Evolutionary conservation across 225 moss, liverwort and hornwort genomes (phyloP).

Genomic region (Polytrichum commune): DNA sequence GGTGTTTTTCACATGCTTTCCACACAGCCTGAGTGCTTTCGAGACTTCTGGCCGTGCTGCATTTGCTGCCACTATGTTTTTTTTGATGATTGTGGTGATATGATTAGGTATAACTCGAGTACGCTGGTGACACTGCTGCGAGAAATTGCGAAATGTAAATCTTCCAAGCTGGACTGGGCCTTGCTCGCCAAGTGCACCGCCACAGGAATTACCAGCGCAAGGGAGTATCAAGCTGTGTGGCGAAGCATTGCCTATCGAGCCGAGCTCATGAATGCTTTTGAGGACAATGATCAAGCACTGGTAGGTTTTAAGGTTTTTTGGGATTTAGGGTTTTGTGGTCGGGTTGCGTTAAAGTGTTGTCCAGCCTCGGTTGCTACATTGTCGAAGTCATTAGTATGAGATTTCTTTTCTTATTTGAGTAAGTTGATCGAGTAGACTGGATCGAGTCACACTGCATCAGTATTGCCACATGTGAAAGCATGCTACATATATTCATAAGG

Average conservation of each 20-base stretch:
- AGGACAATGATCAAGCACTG: constrained; percentile 57
- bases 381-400: too few relatives aligned
- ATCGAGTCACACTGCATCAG: background rate
- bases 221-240: constrained; percentile 91
- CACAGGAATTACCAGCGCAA: constrained; percentile 74
- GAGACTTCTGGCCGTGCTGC: background rate
- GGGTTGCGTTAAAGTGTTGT: too few relatives aligned
- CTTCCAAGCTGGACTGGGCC: constrained; percentile 71
- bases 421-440: too few relatives aligned
- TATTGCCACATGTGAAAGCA: too few relatives aligned
- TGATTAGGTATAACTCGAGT: constrained; percentile 64
- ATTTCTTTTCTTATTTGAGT: too few relatives aligned
- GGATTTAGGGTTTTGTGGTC: background rate
- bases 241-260: constrained; percentile 73
- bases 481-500: too few relatives aligned
- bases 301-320: constrained; percentile 21
- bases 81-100: background rate
- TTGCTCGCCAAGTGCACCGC: constrained; percentile 48
- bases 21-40: background rate
- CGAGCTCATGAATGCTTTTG: constrained; percentile 57
- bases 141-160: constrained; percentile 77
- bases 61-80: background rate
- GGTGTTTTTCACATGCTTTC: background rate
- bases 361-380: too few relatives aligned
- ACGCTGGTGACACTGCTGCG: constrained; percentile 80